Percentiles rank a stretch among this genome's conserved stretches.
phyloP scores from a whole-genome alignment of 345 rosid species.

The Excoecaria agallocha region DNA sequence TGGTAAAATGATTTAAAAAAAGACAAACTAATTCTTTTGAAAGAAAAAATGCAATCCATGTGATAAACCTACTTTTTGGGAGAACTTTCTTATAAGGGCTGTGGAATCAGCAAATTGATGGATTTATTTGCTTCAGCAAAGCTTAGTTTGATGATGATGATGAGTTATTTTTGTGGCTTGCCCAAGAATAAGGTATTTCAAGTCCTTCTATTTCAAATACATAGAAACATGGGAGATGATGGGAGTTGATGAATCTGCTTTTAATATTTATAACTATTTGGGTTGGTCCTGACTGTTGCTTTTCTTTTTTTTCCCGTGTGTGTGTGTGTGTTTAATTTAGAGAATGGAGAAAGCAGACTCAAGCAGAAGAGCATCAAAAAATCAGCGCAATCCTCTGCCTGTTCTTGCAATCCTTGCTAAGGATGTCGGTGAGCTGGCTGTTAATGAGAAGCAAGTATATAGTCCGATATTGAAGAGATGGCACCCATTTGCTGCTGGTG shows the following conservation, averaged over 20 bases:
- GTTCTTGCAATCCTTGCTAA: conserved; percentile 91
- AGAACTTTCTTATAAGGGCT: neutral
- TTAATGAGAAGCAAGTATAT: conserved; percentile 69
- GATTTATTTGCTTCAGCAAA: neutral
- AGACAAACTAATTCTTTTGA: neutral
- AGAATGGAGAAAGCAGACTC: conserved; percentile 98
- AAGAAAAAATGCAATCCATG: neutral
- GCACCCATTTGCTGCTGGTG: conserved; percentile 99
- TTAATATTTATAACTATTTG: neutral
- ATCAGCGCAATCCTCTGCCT: conserved; percentile 78
- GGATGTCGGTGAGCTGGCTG: conserved; percentile 88
- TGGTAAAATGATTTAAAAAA: neutral
- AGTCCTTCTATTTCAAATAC: neutral
- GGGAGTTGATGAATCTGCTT: neutral
- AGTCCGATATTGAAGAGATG: conserved; percentile 93
- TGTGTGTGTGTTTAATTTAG: conserved; percentile 31
- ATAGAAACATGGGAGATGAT: neutral
- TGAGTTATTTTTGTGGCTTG: neutral
- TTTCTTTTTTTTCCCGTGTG: neutral
- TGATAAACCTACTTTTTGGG: neutral
- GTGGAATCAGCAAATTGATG: neutral
- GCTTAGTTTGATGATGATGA: neutral
- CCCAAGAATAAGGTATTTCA: conserved; percentile 4
- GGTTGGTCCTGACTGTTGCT: conserved; percentile 16
- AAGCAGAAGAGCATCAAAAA: conserved; percentile 86